Evolutionary conservation across 1,284 basidiomycete genomes (phyloP).

Genomic region (Leccinum subrobustum): DNA sequence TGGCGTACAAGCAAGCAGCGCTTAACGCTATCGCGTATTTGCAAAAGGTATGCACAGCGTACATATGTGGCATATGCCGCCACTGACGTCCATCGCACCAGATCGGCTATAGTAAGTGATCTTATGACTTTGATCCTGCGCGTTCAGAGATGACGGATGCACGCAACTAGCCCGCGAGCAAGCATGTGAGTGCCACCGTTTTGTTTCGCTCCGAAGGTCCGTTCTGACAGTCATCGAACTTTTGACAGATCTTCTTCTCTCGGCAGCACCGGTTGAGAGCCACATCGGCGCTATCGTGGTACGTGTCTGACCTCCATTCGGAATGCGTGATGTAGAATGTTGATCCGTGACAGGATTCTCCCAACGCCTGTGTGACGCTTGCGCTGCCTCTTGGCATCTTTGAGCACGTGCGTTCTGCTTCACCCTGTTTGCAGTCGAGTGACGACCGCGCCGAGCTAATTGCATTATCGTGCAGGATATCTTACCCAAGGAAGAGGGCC

Average conservation of each 20-base stretch:
- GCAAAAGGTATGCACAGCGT: conserved; percentile 55
- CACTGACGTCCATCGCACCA: conserved; percentile 21
- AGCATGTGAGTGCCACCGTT: conserved; percentile 48
- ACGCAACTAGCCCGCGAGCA: conserved; percentile 58
- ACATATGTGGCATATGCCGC: neutral
- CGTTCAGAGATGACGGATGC: conserved; percentile 1
- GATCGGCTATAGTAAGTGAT: conserved; percentile 63
- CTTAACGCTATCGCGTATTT: conserved; percentile 76
- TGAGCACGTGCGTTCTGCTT: conserved; percentile 50
- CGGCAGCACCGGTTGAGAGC: conserved; percentile 74
- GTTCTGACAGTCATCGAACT: neutral
- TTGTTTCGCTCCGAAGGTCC: neutral
- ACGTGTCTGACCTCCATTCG: conserved; percentile 22
- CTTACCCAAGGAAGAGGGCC: conserved; percentile 58
- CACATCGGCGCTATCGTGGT: conserved; percentile 75
- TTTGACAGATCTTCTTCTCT: conserved; percentile 61
- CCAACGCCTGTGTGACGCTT: conserved; percentile 76
- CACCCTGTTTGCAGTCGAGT: neutral
- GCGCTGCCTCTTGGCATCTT: conserved; percentile 73
- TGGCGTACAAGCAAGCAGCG: conserved; percentile 73
- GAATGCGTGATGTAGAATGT: neutral
- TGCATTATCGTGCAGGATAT: conserved; percentile 47
- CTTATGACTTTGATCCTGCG: neutral
- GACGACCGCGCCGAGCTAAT: neutral
- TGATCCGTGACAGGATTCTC: conserved; percentile 52